Percentiles rank a stretch among this genome's conserved stretches.
These are phyloP conservation scores for Trifolium repens DNA, from an alignment of 306 rosid species.

Conservation along the genomic window DNA sequence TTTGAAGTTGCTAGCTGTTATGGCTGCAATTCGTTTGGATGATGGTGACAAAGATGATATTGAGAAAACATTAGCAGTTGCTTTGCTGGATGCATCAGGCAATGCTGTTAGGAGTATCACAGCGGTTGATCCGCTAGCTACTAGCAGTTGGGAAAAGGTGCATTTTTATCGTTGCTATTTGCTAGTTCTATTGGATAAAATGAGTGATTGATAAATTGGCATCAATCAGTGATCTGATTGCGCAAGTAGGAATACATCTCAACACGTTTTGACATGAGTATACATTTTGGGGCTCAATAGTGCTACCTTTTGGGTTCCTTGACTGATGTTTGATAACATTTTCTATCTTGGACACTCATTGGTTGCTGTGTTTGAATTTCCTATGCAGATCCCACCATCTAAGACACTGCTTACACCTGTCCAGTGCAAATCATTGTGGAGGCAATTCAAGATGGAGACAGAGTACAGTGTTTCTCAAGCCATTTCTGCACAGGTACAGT, in stretches of 20 bases:
- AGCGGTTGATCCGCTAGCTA: conserved; percentile 77
- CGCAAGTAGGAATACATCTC: conserved; percentile 1
- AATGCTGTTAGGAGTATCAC: conserved; percentile 59
- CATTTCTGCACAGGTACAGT: conserved; percentile 88
- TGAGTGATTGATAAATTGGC: conserved; percentile 12
- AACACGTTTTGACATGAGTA: conserved; percentile 2
- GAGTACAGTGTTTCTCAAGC: conserved; percentile 97
- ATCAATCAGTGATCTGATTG: conserved; percentile 23
- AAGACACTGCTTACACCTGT: conserved; percentile 92
- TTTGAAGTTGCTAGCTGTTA: conserved; percentile 82
- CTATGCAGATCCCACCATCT: conserved; percentile 68
- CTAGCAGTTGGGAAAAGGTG: conserved; percentile 93
- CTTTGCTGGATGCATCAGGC: conserved; percentile 66
- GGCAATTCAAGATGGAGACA: conserved; percentile 92
- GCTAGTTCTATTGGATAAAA: conserved; percentile 37
- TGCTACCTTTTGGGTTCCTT: conserved; percentile 25
- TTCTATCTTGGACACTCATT: conserved; percentile 33
- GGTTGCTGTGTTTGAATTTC: conserved; percentile 21
- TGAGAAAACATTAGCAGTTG: conserved; percentile 66
- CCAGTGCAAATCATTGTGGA: conserved; percentile 95
- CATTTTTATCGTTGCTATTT: conserved; percentile 33
- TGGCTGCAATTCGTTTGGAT: conserved; percentile 92
- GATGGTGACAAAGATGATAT: conserved; percentile 61
- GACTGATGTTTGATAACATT: conserved; percentile 26
- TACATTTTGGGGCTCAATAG: conserved; percentile 35